Evolutionary conservation across 176 grass and related monocot genomes (phyloP).

Genomic region (Avena sativa): DNA sequence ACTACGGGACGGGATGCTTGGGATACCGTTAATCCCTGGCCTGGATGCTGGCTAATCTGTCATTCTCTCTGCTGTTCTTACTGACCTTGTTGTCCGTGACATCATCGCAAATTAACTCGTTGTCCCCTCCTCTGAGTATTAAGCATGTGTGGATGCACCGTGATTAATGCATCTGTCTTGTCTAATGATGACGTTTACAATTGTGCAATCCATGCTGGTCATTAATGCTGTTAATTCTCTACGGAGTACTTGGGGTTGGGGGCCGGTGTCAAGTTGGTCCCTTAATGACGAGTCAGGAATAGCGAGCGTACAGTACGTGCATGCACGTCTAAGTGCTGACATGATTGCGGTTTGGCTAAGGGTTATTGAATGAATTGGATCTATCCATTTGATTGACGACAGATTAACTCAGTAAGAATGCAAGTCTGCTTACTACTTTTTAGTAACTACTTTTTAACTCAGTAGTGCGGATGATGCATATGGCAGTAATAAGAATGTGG

Average conservation of each 20-base stretch:
- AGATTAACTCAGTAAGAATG: neutral
- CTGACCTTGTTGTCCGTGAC: neutral
- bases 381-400: neutral
- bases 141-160: neutral
- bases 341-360: neutral
- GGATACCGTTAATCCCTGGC: conserved; percentile 46
- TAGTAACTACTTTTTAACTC: neutral
- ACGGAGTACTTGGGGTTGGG: no score
- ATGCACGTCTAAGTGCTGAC: conserved; percentile 42
- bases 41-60: conserved; percentile 23
- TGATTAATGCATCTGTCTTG: conserved; percentile 36
- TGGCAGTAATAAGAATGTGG: no score
- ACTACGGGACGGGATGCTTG: neutral
- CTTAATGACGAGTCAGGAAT: conserved; percentile 29
- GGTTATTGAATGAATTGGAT: neutral
- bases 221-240: no score
- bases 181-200: neutral
- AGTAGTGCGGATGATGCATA: neutral
- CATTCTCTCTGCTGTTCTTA: conserved; percentile 44
- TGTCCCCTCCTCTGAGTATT: neutral
- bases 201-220: no score
- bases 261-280: conserved; percentile 9
- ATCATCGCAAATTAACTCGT: neutral
- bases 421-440: no score
- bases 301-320: conserved; percentile 2